These are phyloP conservation scores for Ceratobasidium sp. DNA, from an alignment of 1,284 basidiomycete genomes.

Conservation along the genomic window DNA sequence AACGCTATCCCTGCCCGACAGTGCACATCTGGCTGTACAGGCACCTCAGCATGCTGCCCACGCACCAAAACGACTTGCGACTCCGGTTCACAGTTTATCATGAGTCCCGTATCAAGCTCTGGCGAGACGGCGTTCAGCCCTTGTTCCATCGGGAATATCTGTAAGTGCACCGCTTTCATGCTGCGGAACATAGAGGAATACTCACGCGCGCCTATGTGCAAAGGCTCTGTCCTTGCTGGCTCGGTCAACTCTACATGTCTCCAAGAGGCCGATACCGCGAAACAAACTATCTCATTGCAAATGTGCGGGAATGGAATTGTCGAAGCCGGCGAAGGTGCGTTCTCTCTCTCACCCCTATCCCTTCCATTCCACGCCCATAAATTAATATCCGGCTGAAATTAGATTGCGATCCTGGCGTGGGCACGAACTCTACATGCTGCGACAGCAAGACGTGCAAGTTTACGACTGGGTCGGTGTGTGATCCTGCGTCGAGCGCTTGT, in stretches of 20 bases:
- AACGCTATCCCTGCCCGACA: too few species aligned
- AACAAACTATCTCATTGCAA: slow-evolving; percentile 69
- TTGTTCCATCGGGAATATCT: slow-evolving; percentile 90
- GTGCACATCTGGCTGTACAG: slow-evolving; percentile 76
- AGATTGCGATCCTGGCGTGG: slow-evolving; percentile 88
- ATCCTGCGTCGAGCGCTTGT: slow-evolving; percentile 82
- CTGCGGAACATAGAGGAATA: background rate
- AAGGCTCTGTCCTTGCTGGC: slow-evolving; percentile 36
- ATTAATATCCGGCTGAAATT: slow-evolving; percentile 69
- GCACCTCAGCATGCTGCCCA: slow-evolving; percentile 78
- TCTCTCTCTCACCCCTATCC: background rate
- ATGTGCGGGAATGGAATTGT: slow-evolving; percentile 88
- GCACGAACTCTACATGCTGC: slow-evolving; percentile 78
- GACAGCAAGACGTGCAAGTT: slow-evolving; percentile 85
- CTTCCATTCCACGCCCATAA: too few species aligned
- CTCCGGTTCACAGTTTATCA: slow-evolving; percentile 78
- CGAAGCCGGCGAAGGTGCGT: slow-evolving; percentile 60
- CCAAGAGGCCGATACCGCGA: slow-evolving; percentile 64
- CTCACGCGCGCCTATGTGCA: background rate
- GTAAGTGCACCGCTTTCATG: slow-evolving; percentile 61
- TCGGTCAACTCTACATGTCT: slow-evolving; percentile 72
- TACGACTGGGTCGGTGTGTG: slow-evolving; percentile 78
- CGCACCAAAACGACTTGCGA: slow-evolving; percentile 72
- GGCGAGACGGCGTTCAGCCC: slow-evolving; percentile 79
- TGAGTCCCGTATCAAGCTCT: slow-evolving; percentile 81